Evolutionary conservation across 2,329 filamentous ascomycete genomes (phyloP).

Genomic region (Hymenoscyphus linearis): DNA sequence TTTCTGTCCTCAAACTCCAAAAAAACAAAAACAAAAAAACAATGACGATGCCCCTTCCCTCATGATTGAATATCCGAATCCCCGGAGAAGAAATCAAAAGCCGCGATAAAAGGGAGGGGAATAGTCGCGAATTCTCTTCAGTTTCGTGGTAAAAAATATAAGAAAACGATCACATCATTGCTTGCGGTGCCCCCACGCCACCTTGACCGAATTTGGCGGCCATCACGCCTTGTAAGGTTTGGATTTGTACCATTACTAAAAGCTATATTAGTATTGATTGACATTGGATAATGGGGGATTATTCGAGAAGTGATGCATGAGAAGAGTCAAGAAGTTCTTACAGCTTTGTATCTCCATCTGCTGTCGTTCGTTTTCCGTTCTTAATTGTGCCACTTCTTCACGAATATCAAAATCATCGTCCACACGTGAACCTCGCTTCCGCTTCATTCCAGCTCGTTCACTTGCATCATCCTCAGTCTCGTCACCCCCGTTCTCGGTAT

Average conservation of each 20-base stretch:
- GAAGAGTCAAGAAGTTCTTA: conserved; percentile 2
- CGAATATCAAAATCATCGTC: conserved; percentile 44
- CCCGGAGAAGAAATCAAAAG: not conserved
- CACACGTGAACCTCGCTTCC: conserved; percentile 35
- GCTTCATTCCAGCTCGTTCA: conserved; percentile 43
- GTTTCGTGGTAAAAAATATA: not conserved
- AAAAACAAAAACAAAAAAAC: not conserved
- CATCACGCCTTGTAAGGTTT: conserved; percentile 22
- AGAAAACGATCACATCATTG: conserved; percentile 13
- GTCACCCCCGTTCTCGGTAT: conserved; percentile 34
- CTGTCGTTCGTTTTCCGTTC: conserved; percentile 55
- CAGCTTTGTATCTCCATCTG: conserved; percentile 23
- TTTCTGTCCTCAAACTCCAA: conserved; percentile 1
- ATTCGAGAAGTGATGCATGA: not conserved
- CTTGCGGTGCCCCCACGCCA: conserved; percentile 14
- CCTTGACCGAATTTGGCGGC: conserved; percentile 7
- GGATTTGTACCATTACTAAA: conserved; percentile 18
- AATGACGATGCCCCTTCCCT: not conserved
- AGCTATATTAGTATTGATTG: conserved; percentile 2
- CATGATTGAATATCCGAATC: not conserved
- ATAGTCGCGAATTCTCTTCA: not conserved
- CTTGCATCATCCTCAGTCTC: conserved; percentile 39
- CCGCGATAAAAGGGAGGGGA: not conserved
- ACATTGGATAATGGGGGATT: not conserved
- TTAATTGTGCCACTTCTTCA: conserved; percentile 61